Conservation (phyloP, 345 rosid species). For the Salix udensis region DNA sequence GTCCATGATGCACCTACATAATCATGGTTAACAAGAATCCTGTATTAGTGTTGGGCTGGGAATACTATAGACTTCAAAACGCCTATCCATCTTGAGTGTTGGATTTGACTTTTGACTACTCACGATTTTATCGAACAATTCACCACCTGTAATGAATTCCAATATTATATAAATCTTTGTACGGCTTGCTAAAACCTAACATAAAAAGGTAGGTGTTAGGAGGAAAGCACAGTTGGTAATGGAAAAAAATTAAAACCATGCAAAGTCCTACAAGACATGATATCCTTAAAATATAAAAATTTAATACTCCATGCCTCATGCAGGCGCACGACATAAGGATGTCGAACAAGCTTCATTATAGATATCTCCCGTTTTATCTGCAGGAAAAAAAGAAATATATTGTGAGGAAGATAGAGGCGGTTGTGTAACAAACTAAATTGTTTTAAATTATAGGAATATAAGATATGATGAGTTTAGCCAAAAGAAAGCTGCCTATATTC, state of each 20-base stretch:
- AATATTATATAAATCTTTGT: constrained; percentile 89
- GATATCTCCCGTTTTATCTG: constrained; percentile 98
- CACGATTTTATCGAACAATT: constrained; percentile 93
- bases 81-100: neutral
- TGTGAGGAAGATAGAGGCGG: neutral
- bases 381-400: neutral
- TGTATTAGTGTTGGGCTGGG: neutral
- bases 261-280: neutral
- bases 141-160: constrained; percentile 96
- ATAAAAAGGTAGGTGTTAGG: constrained; percentile 2
- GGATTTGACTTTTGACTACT: constrained; percentile 33
- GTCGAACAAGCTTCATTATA: constrained; percentile 96
- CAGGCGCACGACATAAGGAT: constrained; percentile 87
- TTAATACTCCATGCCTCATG: constrained; percentile 53
- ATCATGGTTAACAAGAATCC: constrained; percentile 4
- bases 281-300: neutral
- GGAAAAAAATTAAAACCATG: neutral
- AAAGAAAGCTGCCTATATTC: neutral
- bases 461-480: neutral
- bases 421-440: neutral
- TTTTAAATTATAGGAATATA: neutral
- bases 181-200: constrained; percentile 83
- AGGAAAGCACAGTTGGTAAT: constrained; percentile 7
- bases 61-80: neutral
- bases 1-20: constrained; percentile 71